Percentiles rank a stretch among this genome's conserved stretches.
Conservation (phyloP, 176 grass and related monocot species). For the Pontederia crassipes region DNA sequence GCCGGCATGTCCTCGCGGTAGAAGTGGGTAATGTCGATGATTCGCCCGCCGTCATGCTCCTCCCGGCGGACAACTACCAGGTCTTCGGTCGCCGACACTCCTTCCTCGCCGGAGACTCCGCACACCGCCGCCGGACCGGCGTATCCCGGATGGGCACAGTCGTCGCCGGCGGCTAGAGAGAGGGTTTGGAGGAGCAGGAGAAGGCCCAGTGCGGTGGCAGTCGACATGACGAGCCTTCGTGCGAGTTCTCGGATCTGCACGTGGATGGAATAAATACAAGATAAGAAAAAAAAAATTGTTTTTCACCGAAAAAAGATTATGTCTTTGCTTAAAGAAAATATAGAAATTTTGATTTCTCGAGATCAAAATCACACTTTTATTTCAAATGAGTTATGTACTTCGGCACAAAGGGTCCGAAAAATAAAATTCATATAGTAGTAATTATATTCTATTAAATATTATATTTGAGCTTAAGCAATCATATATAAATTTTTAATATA, state of each 20-base stretch:
- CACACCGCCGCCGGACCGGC: background rate
- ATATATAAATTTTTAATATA: too few relatives aligned
- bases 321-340: too few relatives aligned
- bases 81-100: background rate
- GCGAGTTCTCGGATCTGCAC: background rate
- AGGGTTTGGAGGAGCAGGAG: background rate
- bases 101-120: background rate
- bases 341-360: too few relatives aligned
- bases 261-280: too few relatives aligned
- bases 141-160: conserved; percentile 9
- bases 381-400: too few relatives aligned
- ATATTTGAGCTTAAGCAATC: too few relatives aligned
- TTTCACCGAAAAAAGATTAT: too few relatives aligned
- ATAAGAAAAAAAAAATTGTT: too few relatives aligned
- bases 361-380: too few relatives aligned
- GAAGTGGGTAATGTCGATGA: conserved; percentile 80
- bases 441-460: too few relatives aligned
- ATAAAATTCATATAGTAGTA: too few relatives aligned
- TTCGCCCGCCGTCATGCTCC: conserved; percentile 48
- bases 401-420: too few relatives aligned
- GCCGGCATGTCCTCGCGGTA: conserved; percentile 49
- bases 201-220: background rate
- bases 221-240: background rate
- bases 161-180: background rate
- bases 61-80: conserved; percentile 9